Evolutionary conservation across 225 moss, liverwort and hornwort species (phyloP), one percentile per base, ranked within the genome.

Genomic region (Pseudoscleropodium purum): DNA sequence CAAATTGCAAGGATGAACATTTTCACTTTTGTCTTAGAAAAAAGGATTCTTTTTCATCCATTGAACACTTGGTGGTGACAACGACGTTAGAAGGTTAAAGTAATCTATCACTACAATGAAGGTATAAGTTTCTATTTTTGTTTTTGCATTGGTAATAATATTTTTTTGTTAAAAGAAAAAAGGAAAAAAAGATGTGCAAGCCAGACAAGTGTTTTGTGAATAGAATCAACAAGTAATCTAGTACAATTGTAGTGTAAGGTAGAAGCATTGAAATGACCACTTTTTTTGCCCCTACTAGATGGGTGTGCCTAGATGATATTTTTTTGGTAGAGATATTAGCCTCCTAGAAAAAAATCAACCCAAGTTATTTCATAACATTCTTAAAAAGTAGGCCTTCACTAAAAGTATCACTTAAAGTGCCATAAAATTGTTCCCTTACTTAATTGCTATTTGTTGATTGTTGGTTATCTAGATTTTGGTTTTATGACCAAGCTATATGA

Each of bases 241-340:
- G 23, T 41, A 26, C 15, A 72, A 41, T 3, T 15, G 41, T 2
- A 4, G 5, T 72, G 5, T 41, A 15, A 41, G 3, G 39, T 39
- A 39, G 14, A 39, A 70, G 70, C 39, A 70, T 7, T 0, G 0
- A 39, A 70, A 70, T 0, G 0, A 0, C 7, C 39, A 24, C 12
- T 39, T 69, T 69, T 69, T 24, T 0, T 13, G 23, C 4, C 39
- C 13, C 24, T 7, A 12, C 7, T n/a, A 69, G 23, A 4, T n/a
- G 4, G 69, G 2, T n/a, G 69, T n/a, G 10, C 24, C 2, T 20
- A 11, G 36, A 67, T 36, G 20, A 37, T 68, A 4, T 68, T 68
- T 21, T 37, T 67, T 37, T 19, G 6, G 37, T 68, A 37, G 21
- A 12, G 37, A 68, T 21, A 37, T 37, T 37, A 21, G 37, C 21